These are phyloP conservation scores for Scheffersomyces illinoinensis DNA, from an alignment of 1,139 yeast species.

Conservation along the genomic window DNA sequence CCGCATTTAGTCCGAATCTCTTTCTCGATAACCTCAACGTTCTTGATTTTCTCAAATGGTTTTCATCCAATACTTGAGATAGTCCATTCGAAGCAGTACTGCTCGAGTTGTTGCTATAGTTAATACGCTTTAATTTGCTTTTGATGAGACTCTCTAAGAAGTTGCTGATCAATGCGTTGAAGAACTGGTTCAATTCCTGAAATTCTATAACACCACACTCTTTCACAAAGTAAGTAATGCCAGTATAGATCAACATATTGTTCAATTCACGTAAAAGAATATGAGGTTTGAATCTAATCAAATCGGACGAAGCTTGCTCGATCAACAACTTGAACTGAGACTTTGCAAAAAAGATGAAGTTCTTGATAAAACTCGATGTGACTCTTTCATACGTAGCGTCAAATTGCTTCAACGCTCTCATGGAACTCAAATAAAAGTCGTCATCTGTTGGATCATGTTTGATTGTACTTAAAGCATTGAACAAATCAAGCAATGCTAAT, in stretches of 20 bases:
- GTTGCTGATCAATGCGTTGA: slow-evolving; percentile 25
- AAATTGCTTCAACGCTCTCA: slow-evolving; percentile 76
- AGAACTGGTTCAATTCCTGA: slow-evolving; percentile 28
- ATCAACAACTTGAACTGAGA: slow-evolving; percentile 40
- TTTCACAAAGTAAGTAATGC: slow-evolving; percentile 66
- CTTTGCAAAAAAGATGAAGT: slow-evolving; percentile 49
- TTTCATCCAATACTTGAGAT: slow-evolving; percentile 12
- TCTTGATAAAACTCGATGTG: slow-evolving; percentile 50
- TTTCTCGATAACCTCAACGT: slow-evolving; percentile 34
- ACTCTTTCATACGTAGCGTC: slow-evolving; percentile 61
- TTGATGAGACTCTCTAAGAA: slow-evolving; percentile 30
- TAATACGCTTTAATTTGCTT: slow-evolving; percentile 23
- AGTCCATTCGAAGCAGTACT: slow-evolving; percentile 10
- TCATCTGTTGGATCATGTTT: slow-evolving; percentile 42
- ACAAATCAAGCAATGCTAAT: slow-evolving; percentile 55
- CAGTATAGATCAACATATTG: slow-evolving; percentile 54
- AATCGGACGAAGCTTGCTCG: slow-evolving; percentile 25
- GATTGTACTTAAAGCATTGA: slow-evolving; percentile 63
- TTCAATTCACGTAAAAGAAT: slow-evolving; percentile 36
- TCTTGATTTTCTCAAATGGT: slow-evolving; percentile 30
- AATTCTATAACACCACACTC: slow-evolving; percentile 34
- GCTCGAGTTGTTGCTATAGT: slow-evolving; percentile 10
- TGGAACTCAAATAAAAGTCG: slow-evolving; percentile 56
- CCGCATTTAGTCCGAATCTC: slow-evolving; percentile 8
- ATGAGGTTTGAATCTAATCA: slow-evolving; percentile 25